These are phyloP conservation scores for Mangifera indica DNA, from an alignment of 345 rosid genomes.

Conservation along the genomic window DNA sequence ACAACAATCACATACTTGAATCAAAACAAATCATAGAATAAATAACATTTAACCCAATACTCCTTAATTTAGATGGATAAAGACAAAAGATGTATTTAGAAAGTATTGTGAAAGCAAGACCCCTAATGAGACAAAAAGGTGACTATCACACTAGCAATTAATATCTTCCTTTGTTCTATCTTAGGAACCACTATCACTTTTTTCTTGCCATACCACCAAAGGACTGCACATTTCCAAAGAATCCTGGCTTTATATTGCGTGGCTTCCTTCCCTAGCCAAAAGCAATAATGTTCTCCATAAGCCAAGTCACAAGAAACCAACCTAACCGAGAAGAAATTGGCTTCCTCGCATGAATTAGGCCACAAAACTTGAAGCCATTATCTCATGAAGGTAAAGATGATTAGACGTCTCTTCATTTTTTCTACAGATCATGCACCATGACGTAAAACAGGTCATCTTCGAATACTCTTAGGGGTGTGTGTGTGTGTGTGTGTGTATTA, in stretches of 20 bases:
- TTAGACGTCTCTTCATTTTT: background rate
- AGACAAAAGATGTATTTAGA: background rate
- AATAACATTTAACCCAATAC: background rate
- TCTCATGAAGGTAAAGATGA: background rate
- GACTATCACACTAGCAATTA: background rate
- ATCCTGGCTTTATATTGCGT: background rate
- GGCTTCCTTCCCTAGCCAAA: background rate
- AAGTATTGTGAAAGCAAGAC: background rate
- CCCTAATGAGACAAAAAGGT: background rate
- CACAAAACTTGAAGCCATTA: background rate
- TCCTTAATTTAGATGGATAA: background rate
- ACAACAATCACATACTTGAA: background rate
- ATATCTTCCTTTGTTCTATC: background rate
- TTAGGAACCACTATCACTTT: background rate
- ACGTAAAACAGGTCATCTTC: background rate
- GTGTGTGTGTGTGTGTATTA: too few relatives aligned
- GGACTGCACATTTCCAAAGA: background rate
- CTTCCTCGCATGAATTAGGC: background rate
- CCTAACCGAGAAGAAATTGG: background rate
- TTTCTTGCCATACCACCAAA: background rate
- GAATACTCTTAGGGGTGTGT: background rate
- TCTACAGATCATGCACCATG: background rate
- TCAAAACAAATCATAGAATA: background rate
- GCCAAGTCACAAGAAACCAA: background rate
- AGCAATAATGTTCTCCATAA: background rate